phyloP scores from a whole-genome alignment of 768 basidiomycete genomes.

The Cystobasidium tubakii region DNA sequence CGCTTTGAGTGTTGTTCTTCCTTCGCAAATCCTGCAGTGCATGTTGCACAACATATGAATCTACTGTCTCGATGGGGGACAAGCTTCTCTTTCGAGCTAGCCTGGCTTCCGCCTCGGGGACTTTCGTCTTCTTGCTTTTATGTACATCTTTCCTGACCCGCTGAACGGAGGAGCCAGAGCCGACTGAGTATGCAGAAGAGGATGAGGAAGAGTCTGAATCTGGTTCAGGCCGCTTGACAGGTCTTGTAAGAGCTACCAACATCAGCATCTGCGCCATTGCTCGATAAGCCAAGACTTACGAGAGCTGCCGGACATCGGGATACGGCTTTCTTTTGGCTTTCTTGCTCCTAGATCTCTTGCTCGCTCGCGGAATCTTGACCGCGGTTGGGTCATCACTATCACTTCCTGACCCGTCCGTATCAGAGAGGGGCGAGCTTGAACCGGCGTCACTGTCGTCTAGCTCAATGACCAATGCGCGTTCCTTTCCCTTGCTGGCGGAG shows the following conservation, averaged over 20 bases:
- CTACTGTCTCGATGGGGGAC: neutral
- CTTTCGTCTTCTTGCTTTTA: conserved; percentile 9
- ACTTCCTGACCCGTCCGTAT: neutral
- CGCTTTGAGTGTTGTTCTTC: neutral
- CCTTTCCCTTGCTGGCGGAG: neutral
- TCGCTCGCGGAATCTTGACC: neutral
- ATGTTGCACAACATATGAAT: neutral
- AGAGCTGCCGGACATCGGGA: neutral
- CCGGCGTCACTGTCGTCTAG: neutral
- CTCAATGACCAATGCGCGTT: neutral
- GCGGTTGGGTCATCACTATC: neutral
- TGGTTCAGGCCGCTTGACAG: conserved; percentile 5
- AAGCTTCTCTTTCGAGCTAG: neutral
- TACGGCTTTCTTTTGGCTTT: neutral
- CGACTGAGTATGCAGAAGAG: neutral
- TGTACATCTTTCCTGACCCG: neutral
- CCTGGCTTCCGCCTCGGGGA: neutral
- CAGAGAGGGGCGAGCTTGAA: neutral
- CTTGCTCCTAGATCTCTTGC: conserved; percentile 22
- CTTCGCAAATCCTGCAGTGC: neutral
- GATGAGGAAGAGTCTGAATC: conserved; percentile 13
- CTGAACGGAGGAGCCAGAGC: conserved; percentile 3
- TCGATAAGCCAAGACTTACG: neutral
- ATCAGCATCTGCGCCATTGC: too few species aligned
- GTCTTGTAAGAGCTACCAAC: neutral